Evolutionary conservation across 805 yeast species (phyloP).

Genomic region (Lachancea quebecensis): DNA sequence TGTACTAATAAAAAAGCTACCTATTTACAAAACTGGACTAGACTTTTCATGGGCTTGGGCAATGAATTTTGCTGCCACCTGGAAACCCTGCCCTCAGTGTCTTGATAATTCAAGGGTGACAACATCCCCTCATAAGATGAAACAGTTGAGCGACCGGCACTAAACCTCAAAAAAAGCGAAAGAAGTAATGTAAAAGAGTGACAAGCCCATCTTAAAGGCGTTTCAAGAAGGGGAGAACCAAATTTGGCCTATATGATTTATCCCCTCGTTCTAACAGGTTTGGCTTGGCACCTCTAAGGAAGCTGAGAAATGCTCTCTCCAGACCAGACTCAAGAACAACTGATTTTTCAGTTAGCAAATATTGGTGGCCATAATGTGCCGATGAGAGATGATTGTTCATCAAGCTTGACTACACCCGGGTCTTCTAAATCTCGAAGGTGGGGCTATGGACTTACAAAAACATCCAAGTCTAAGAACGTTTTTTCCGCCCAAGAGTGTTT

Average conservation of each 20-base stretch:
- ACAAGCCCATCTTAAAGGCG: neutral
- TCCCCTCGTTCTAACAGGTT: too few species aligned
- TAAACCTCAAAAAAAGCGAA: neutral
- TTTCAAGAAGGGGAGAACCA: too few species aligned
- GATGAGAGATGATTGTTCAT: neutral
- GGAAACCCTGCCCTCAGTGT: neutral
- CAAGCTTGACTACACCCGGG: conserved; percentile 5
- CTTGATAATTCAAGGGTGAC: neutral
- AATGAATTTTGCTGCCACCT: neutral
- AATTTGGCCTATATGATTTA: too few species aligned
- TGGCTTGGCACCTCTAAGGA: too few species aligned
- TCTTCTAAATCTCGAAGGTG: conserved; percentile 21
- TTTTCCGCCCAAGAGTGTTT: too few species aligned
- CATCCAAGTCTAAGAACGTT: conserved; percentile 1
- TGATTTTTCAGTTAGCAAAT: conserved; percentile 10
- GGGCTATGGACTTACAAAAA: conserved; percentile 7
- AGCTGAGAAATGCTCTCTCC: neutral
- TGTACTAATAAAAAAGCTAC: neutral
- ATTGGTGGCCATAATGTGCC: conserved; percentile 7
- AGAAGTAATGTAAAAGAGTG: neutral
- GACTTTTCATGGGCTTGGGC: neutral
- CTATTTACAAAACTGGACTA: neutral
- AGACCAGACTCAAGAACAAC: conserved; percentile 5
- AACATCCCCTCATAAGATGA: neutral
- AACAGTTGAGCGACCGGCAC: neutral